Conservation (phyloP, 2,329 filamentous ascomycete genomes). For the Apiospora rasikravindrae region DNA sequence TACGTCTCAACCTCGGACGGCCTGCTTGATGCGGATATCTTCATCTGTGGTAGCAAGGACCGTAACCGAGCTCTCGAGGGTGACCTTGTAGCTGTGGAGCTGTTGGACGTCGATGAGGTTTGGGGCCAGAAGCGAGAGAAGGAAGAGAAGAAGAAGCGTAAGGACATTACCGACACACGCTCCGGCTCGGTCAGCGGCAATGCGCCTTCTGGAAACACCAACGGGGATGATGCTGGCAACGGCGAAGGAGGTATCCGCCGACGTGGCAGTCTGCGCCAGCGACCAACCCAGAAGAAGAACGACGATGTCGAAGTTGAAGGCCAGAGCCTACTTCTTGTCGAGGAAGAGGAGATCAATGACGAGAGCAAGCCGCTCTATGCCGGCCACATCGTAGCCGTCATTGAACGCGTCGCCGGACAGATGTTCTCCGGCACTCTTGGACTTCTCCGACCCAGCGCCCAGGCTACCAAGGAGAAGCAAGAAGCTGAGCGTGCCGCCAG, state of each 20-base stretch:
- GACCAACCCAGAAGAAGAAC: slow-evolving; percentile 99
- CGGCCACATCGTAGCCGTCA: slow-evolving; percentile 94
- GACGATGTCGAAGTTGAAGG: slow-evolving; percentile 99
- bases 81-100: slow-evolving; percentile 92
- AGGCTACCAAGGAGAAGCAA: slow-evolving; percentile 99
- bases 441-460: slow-evolving; percentile 91
- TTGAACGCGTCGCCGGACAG: slow-evolving; percentile 95
- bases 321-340: slow-evolving; percentile 92
- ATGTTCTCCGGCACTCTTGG: slow-evolving; percentile 99
- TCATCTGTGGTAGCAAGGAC: slow-evolving; percentile 99
- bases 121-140: slow-evolving; percentile 99
- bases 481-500: slow-evolving; percentile 93
- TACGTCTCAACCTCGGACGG: slow-evolving; percentile 94
- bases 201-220: slow-evolving; percentile 60
- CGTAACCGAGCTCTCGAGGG: slow-evolving; percentile 96
- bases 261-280: slow-evolving; percentile 92
- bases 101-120: slow-evolving; percentile 96
- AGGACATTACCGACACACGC: slow-evolving; percentile 94
- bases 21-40: slow-evolving; percentile 92
- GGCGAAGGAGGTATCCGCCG: slow-evolving; percentile 86
- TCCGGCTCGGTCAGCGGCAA: slow-evolving; percentile 76
- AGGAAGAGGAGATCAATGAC: slow-evolving; percentile 98
- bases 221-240: slow-evolving; percentile 64
- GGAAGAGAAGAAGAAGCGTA: slow-evolving; percentile 99
- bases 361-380: slow-evolving; percentile 98